Evolutionary conservation across 768 basidiomycete species (phyloP), one percentile per base, ranked within the genome.

Genomic region (Mycena amicta): DNA sequence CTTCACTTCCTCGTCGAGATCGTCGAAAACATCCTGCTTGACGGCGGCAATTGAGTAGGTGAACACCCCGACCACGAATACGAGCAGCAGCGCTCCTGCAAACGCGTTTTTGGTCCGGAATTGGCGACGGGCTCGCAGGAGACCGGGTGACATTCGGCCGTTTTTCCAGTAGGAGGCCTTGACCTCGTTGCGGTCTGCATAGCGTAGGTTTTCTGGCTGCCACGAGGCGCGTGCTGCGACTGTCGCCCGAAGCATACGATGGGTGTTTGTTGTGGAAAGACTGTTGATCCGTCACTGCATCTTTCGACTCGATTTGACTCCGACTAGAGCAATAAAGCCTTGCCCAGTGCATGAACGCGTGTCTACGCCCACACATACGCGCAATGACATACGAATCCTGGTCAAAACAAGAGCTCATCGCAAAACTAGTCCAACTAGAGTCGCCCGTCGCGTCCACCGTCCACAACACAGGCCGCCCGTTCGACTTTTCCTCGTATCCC

Each of bases 31-130:
- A 69, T 97, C 95, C 68, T 98, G 95, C 68, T 90, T 93, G 55
- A 98, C 95, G 27, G 94, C 95, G 28, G 86, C 84, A 68, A 98
- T 96, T 18, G 94, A 95, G 75, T 98, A 98, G 3, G 87, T 80
- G 85, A 93, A 98, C 8, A 97, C 87, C 26, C 88, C 89, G 15
- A 85, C 82, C 27, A 85, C 88, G 69, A 97, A 95, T 0, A 82
- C 80, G 26, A 85, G 81, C 43, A 98, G 80, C 2, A 78, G 67
- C 45, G 87, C 61, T 6, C 95, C 96, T 0, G 90, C 92, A 49
- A 96, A 33, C 18, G 87, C 84, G 71, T 98, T 98, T 63, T 82
- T 82, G 39, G 89, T 39, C 29, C 85, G 83, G 74, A 90, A 98
- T 13, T 92, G 95, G 61, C 83, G 84, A 20, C 96, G 87, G 3